Conservation (phyloP, 1,139 yeast genomes). For the Candida glucosophila region DNA sequence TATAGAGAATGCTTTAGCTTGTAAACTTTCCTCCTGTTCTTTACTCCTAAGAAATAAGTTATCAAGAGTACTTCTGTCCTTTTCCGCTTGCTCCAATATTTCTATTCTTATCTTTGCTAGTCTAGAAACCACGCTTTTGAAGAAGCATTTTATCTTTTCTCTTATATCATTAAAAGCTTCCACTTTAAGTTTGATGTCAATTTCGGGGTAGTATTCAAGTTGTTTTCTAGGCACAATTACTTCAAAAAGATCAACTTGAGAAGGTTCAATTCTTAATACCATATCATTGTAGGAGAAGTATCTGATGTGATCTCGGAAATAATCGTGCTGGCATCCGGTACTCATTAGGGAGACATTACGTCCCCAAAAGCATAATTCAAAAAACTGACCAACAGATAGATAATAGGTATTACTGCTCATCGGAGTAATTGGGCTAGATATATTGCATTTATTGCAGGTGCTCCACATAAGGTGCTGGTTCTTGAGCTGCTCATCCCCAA, state of each 20-base stretch:
- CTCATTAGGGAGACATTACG: conserved; percentile 24
- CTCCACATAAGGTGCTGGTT: conserved; percentile 80
- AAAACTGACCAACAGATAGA: conserved; percentile 84
- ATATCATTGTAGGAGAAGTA: conserved; percentile 78
- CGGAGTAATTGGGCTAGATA: conserved; percentile 70
- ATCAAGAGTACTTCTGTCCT: conserved; percentile 52
- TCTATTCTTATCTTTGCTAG: conserved; percentile 56
- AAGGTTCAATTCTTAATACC: conserved; percentile 73
- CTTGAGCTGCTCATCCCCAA: conserved; percentile 34
- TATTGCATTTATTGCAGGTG: conserved; percentile 72
- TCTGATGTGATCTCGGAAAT: conserved; percentile 70
- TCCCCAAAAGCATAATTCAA: conserved; percentile 84
- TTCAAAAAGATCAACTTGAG: conserved; percentile 66
- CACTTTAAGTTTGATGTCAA: conserved; percentile 60
- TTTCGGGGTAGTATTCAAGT: conserved; percentile 64
- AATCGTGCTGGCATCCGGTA: conserved; percentile 60
- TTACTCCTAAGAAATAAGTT: conserved; percentile 48
- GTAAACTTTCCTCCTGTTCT: conserved; percentile 41
- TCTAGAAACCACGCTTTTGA: conserved; percentile 65
- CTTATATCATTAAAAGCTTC: conserved; percentile 51
- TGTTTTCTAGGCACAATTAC: conserved; percentile 70
- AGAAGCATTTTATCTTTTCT: conserved; percentile 50
- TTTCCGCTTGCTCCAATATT: conserved; percentile 40
- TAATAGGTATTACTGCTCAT: conserved; percentile 88
- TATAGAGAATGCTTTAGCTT: conserved; percentile 39